A percentile compares a stretch with the other conserved stretches of the same genome.
Conservation (phyloP, 192 early-diverging fungal genomes). For the Tieghemiomyces parasiticus region DNA sequence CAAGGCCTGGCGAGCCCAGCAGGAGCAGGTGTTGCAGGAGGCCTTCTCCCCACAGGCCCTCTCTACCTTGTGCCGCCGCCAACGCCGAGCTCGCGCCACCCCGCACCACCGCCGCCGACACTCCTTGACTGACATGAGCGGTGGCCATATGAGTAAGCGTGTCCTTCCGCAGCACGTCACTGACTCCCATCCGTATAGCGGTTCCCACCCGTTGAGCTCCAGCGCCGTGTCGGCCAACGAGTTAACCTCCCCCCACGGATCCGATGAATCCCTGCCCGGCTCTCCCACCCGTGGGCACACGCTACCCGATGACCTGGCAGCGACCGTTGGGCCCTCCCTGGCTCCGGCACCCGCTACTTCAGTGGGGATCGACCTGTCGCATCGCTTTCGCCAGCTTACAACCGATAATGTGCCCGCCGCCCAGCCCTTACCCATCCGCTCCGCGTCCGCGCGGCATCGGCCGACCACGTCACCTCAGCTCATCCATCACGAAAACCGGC, state of each 20-base stretch:
- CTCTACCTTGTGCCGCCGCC: slow-evolving; percentile 51
- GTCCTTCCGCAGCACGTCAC: slow-evolving; percentile 8
- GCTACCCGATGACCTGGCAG: no score
- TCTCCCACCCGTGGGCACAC: neutral
- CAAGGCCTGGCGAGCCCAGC: slow-evolving; percentile 53
- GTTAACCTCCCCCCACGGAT: neutral
- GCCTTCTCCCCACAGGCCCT: slow-evolving; percentile 79
- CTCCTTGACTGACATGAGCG: slow-evolving; percentile 32
- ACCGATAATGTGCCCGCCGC: neutral
- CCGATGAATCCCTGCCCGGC: neutral
- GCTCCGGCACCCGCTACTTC: no score
- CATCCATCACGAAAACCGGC: no score
- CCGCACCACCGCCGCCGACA: slow-evolving; percentile 27
- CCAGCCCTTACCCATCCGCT: neutral
- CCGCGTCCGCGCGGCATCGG: no score
- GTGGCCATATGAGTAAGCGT: slow-evolving; percentile 13
- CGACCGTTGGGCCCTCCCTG: no score
- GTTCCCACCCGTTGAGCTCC: slow-evolving; percentile 6
- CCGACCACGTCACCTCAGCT: no score
- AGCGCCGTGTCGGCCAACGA: slow-evolving; percentile 3
- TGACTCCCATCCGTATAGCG: neutral
- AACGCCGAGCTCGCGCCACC: slow-evolving; percentile 23
- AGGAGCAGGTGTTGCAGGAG: slow-evolving; percentile 80
- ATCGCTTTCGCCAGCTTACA: neutral
- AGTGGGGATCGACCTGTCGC: neutral